A percentile compares a stretch with the other conserved stretches of the same genome.
Conservation (phyloP, 495 filamentous ascomycete genomes). For the Polyplosphaeria fusca region DNA sequence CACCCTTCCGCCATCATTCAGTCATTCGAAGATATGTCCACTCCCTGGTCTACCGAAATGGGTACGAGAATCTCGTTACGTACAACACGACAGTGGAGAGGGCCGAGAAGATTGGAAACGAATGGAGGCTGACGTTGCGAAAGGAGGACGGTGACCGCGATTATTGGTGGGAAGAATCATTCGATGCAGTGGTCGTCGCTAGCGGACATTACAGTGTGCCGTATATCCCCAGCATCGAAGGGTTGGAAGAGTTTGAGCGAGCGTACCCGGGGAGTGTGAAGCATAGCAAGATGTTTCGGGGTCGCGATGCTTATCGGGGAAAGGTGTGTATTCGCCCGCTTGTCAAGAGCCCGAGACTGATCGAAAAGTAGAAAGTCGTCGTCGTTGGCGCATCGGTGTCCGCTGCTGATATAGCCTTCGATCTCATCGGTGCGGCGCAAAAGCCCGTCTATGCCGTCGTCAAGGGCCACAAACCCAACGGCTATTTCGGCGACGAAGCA, state of each 20-base stretch:
- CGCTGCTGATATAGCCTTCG: constrained; percentile 12
- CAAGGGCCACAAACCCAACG: constrained; percentile 1
- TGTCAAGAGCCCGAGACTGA: neutral
- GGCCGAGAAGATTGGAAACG: constrained; percentile 12
- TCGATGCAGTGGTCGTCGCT: constrained; percentile 25
- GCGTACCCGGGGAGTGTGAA: neutral
- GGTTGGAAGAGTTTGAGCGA: constrained; percentile 9
- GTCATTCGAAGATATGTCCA: constrained; percentile 13
- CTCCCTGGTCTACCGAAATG: constrained; percentile 8
- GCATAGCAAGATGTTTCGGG: constrained; percentile 23
- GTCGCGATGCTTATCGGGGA: constrained; percentile 3
- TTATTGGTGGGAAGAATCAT: constrained; percentile 20
- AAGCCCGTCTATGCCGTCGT: constrained; percentile 4
- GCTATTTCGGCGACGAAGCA: constrained; percentile 10
- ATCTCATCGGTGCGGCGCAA: constrained; percentile 2
- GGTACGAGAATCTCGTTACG: constrained; percentile 11
- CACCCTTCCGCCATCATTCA: constrained; percentile 9
- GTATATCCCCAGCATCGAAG: constrained; percentile 9
- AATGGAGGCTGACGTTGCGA: constrained; percentile 12
- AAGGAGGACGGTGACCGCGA: constrained; percentile 9
- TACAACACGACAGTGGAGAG: constrained; percentile 19
- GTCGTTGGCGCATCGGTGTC: constrained; percentile 22
- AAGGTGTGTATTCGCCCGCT: constrained; percentile 10
- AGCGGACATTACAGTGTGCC: constrained; percentile 25
- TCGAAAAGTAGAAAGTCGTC: constrained; percentile 6